Evolutionary conservation across 768 basidiomycete species (phyloP).

Genomic region (Phylloporus sp.): DNA sequence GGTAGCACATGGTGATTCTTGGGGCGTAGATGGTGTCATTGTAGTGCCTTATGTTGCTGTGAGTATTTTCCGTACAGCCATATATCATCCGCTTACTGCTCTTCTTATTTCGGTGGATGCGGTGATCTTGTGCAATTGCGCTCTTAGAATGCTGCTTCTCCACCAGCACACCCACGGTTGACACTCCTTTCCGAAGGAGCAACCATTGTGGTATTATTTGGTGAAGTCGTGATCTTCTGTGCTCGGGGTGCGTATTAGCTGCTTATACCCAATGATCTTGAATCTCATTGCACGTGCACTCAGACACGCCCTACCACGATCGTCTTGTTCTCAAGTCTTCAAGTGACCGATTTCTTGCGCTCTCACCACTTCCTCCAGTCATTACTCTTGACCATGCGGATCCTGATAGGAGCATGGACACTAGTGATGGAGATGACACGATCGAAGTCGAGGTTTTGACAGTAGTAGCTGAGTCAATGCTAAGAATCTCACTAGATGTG

Average conservation of each 20-base stretch:
- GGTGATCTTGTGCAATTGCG: background rate
- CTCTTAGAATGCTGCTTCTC: conserved; percentile 57
- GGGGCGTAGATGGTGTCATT: conserved; percentile 37
- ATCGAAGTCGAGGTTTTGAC: conserved; percentile 23
- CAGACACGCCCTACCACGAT: conserved; percentile 69
- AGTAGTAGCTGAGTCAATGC: conserved; percentile 65
- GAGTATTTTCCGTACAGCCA: conserved; percentile 23
- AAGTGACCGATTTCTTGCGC: conserved; percentile 67
- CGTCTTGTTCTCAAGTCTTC: conserved; percentile 68
- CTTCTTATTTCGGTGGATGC: background rate
- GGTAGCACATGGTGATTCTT: conserved; percentile 23
- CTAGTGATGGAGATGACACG: conserved; percentile 3
- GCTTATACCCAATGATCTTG: background rate
- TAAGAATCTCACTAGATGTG: conserved; percentile 59
- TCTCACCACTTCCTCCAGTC: conserved; percentile 44
- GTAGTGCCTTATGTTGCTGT: conserved; percentile 78
- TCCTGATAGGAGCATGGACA: conserved; percentile 7
- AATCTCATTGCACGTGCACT: background rate
- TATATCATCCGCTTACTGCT: background rate
- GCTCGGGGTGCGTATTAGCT: conserved; percentile 47
- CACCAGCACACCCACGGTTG: conserved; percentile 69
- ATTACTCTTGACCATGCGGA: conserved; percentile 21
- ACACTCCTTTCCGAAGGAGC: conserved; percentile 57
- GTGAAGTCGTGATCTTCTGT: conserved; percentile 71
- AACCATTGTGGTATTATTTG: conserved; percentile 63